Conservation (phyloP, 306 rosid genomes). For the Erythrophleum fordii region DNA sequence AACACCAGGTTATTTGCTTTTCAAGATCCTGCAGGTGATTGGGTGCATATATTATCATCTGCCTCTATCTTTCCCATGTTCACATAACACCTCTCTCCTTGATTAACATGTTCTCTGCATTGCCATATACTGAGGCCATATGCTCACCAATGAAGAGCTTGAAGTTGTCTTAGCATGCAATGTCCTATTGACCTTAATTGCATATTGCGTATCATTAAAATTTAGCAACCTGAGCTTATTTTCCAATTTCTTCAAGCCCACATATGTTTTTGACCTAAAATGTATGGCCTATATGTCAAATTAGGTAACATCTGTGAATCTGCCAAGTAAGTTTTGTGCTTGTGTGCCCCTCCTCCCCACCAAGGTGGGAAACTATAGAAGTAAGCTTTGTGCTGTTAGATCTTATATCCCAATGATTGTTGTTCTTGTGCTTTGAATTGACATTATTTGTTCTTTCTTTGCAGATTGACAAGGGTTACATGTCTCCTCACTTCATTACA, state of each 20-base stretch:
- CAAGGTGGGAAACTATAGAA: neutral
- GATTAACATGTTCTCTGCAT: neutral
- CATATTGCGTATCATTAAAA: neutral
- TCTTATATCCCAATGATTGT: conserved; percentile 17
- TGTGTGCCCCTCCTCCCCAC: neutral
- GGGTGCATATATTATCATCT: neutral
- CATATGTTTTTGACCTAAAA: neutral
- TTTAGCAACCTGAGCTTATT: neutral
- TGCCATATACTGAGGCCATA: conserved; percentile 1
- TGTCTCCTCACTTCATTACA: conserved; percentile 91
- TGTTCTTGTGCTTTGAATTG: conserved; percentile 11
- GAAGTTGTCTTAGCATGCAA: neutral
- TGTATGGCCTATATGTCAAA: neutral
- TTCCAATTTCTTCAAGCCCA: neutral
- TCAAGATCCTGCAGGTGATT: neutral
- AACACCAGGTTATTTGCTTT: neutral
- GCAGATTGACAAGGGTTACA: conserved; percentile 94
- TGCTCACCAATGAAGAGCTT: neutral
- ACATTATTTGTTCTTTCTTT: conserved; percentile 35
- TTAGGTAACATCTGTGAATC: conserved; percentile 1
- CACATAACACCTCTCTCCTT: neutral
- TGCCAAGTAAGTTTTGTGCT: conserved; percentile 6
- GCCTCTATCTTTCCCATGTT: neutral
- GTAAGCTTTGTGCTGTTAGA: neutral
- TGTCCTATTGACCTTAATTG: neutral